Evolutionary conservation across 441 rosid species (phyloP).

Genomic region (Pelargonium myrrhifolium): DNA sequence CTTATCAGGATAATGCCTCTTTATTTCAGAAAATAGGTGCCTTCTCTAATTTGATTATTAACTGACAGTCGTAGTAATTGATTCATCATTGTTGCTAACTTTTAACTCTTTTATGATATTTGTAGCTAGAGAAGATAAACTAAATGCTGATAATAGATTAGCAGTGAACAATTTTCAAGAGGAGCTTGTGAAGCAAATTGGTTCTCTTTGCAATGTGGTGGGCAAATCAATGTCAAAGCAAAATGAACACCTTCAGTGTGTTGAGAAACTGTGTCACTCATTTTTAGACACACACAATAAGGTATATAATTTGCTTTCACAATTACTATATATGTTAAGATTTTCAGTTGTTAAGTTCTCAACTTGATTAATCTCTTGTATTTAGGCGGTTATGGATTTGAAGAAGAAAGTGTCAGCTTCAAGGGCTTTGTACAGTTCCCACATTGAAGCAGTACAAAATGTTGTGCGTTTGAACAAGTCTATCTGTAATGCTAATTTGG

Average conservation of each 20-base stretch:
- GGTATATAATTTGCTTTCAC: slow-evolving; percentile 29
- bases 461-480: slow-evolving; percentile 89
- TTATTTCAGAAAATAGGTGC: slow-evolving; percentile 72
- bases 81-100: background rate
- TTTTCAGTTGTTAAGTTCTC: background rate
- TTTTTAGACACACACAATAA: slow-evolving; percentile 53
- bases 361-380: background rate
- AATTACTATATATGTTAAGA: too few relatives aligned
- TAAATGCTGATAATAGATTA: slow-evolving; percentile 64
- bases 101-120: slow-evolving; percentile 7
- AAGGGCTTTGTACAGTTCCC: slow-evolving; percentile 59
- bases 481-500: slow-evolving; percentile 60
- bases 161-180: slow-evolving; percentile 52
- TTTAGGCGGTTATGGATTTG: slow-evolving; percentile 55
- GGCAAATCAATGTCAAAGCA: slow-evolving; percentile 63
- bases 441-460: slow-evolving; percentile 80
- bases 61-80: background rate
- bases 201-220: slow-evolving; percentile 50
- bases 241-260: slow-evolving; percentile 62
- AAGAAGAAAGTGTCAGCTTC: slow-evolving; percentile 59
- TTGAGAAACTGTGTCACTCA: slow-evolving; percentile 60
- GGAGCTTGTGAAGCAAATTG: slow-evolving; percentile 61
- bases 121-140: slow-evolving; percentile 82
- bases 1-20: slow-evolving; percentile 65
- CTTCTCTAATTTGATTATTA: slow-evolving; percentile 9